Evolutionary conservation across 305 asterid genomes (phyloP), one percentile per base, ranked within the genome.

Genomic region (Fraxinus velutina): DNA sequence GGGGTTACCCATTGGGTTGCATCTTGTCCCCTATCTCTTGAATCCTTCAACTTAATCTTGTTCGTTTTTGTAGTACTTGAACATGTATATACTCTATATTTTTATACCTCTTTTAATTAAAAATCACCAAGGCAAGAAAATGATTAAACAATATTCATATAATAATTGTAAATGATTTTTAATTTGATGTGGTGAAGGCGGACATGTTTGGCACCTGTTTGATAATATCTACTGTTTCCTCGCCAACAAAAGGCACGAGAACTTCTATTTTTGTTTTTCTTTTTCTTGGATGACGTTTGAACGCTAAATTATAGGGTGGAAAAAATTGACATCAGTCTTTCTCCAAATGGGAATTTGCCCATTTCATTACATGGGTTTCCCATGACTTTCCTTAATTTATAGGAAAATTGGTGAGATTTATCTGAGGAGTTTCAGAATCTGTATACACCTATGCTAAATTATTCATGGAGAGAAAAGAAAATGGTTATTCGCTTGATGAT

Each of bases 401-500:
- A n/a, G 68, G 74, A 70, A 34, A 57, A 10, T 71, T 32, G 47
- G 44, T 15, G 64, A 85, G 68, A 85, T 79, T 85, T 70, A 80
- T 74, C 34, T 73, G 57, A 47, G 81, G 76, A 64, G 75, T 57
- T 76, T 73, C 79, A 73, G 73, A 78, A 70, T 77, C 30, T 64
- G 36, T 27, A 9, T 64, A 8, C 33, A 36, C 80, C 75, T 79
- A 9, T 30, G 55, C 0, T 39, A 72, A 21, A 17, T 68, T 73
- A n/a, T 29, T 42, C 55, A 90, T 90, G 97, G 98, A 89, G 78
- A 86, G 88, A 85, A 75, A 80, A 80, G 88, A 80, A 82, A 75
- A 85, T 81, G 88, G 85, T 75, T 70, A 80, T 78, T 79, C 85
- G 84, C 83, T 70, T 77, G 86, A 82, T 60, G 72, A 86, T 86